Evolutionary conservation across 78 protist genomes (phyloP).

Genomic region (Tieghemostelium lacteum): DNA sequence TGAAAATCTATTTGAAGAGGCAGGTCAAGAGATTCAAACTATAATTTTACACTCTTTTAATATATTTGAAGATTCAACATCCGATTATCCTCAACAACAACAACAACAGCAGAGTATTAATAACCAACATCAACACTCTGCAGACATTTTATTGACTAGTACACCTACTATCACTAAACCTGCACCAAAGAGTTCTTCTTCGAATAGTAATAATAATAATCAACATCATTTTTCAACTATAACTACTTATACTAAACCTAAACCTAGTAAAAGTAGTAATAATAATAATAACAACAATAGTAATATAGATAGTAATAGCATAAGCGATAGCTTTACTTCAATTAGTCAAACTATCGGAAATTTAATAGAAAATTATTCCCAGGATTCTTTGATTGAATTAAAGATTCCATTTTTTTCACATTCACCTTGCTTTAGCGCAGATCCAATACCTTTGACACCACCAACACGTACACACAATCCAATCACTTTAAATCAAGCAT

Average conservation of each 20-base stretch:
- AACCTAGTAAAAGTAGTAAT: background rate
- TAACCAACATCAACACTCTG: background rate
- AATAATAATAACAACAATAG: background rate
- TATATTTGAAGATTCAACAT: constrained; percentile 5
- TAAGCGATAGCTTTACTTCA: background rate
- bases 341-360: constrained; percentile 20
- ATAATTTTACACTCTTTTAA: constrained; percentile 52
- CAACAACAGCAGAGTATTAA: background rate
- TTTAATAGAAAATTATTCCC: constrained; percentile 34
- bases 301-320: constrained; percentile 1
- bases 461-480: constrained; percentile 79
- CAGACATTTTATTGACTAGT: background rate
- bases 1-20: constrained; percentile 62
- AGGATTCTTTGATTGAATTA: background rate
- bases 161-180: background rate
- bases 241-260: background rate
- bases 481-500: constrained; percentile 68
- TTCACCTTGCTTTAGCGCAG: constrained; percentile 22
- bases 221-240: background rate
- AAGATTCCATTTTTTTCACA: constrained; percentile 48
- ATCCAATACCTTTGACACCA: constrained; percentile 61
- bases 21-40: constrained; percentile 72
- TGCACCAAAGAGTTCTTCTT: background rate
- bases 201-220: background rate
- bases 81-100: background rate